These are phyloP conservation scores for Camelina laxa DNA, from an alignment of 345 rosid genomes.

Conservation along the genomic window DNA sequence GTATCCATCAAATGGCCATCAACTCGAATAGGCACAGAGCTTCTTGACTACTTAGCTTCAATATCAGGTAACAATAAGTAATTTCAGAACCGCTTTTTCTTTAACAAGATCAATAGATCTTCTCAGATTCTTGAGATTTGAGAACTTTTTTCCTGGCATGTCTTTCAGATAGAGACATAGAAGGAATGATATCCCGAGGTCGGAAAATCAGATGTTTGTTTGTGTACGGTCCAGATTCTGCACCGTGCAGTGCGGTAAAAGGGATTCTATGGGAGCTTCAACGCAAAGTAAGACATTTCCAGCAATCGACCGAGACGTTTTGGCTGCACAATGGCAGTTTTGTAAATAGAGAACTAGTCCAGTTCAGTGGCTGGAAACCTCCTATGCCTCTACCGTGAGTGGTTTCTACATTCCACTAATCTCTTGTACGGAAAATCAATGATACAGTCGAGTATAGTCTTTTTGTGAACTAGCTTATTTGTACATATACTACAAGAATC, in stretches of 20 bases:
- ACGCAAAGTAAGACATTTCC: constrained; percentile 86
- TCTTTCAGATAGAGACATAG: constrained; percentile 62
- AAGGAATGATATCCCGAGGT: constrained; percentile 73
- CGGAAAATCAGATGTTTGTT: constrained; percentile 77
- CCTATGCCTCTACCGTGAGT: constrained; percentile 77
- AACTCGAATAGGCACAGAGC: constrained; percentile 68
- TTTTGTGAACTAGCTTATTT: constrained; percentile 1
- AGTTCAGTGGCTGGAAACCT: constrained; percentile 77
- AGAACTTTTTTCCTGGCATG: constrained; percentile 11
- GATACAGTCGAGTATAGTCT: constrained; percentile 8
- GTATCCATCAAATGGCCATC: constrained; percentile 99
- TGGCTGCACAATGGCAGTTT: constrained; percentile 87
- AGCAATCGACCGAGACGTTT: constrained; percentile 89
- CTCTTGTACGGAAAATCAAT: not conserved
- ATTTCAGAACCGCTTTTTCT: not conserved
- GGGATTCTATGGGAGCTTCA: constrained; percentile 96
- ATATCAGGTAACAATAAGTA: constrained; percentile 56
- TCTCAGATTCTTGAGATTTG: constrained; percentile 4
- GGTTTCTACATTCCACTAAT: constrained; percentile 15
- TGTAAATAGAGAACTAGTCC: constrained; percentile 68
- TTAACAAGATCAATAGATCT: not conserved
- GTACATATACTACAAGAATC: constrained; percentile 20
- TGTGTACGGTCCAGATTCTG: constrained; percentile 71
- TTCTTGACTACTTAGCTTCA: constrained; percentile 83
- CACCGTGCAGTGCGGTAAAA: constrained; percentile 74